Evolutionary conservation across 225 moss, liverwort and hornwort species (phyloP), one percentile per base, ranked within the genome.

Genomic region (Rhytidiadelphus loreus): DNA sequence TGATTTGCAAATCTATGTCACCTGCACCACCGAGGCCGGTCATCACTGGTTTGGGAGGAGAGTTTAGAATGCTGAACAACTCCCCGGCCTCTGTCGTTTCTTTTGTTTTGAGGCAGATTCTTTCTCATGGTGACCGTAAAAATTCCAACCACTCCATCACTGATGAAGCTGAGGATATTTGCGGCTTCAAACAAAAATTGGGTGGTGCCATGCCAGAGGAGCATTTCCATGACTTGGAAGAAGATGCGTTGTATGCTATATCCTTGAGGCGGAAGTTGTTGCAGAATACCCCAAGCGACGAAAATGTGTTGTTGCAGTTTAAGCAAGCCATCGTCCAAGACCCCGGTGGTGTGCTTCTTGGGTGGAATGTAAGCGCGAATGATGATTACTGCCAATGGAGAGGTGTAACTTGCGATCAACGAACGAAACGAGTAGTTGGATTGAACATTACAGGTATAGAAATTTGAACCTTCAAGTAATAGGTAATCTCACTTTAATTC

Each of bases 391-490:
- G 92, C 80, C 86, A 73, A 61, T 92, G 92, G 92, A 75, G 43
- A 46, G 90, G 92, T 16, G 92, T 92, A 44, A 88, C 86, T 48
- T 92, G 92, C 81, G 69, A 92, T 75, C 86, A 21, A 59, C 65
- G 21, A 56, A 90, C 92, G 25, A 84, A 76, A 75, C 90, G 90
- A 90, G 92, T 92, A 46, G 74, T 76, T 7, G 90, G 78, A 46
- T 66, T 92, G 74, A 92, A 92, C 53, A 73, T 92, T 25, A 92
- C 90, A 86, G 90, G 92, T 90, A 50, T 23, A 69, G n/a, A 43
- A 75, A 78, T 65, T 57, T 19, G n/a, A 48, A 82, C 46, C n/a
- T 76, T 11, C 25, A 26, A 72, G 18, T 7, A 28, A 55, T 23
- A 57, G 26, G 46, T 56, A 4, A 70, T 69, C 56, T 87, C 78